phyloP scores from a whole-genome alignment of 257 asterid genomes.

The Euphrasia confusa region DNA sequence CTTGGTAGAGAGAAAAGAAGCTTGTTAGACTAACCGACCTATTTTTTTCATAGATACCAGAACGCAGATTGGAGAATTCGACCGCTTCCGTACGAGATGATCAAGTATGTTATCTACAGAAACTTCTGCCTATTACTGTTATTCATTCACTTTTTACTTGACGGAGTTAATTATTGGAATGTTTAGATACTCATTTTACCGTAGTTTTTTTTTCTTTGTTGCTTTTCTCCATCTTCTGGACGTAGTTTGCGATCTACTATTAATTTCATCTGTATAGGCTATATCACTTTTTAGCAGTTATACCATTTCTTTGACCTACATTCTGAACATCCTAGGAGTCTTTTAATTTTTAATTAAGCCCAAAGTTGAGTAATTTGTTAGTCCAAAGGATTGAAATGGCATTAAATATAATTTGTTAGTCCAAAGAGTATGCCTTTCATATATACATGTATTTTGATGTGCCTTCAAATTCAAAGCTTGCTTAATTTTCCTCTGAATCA shows the following conservation, averaged over 20 bases:
- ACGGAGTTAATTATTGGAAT: neutral
- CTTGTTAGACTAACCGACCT: slow-evolving; percentile 26
- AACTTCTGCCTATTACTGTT: slow-evolving; percentile 7
- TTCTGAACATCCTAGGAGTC: slow-evolving; percentile 11
- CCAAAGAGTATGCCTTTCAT: too few species aligned
- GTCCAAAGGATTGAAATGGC: neutral
- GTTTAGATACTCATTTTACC: slow-evolving; percentile 10
- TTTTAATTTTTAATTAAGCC: neutral
- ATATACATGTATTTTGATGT: too few species aligned
- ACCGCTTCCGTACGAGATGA: slow-evolving; percentile 87
- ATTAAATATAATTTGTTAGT: too few species aligned
- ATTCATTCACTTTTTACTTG: slow-evolving; percentile 14
- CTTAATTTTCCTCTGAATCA: neutral
- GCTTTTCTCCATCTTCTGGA: neutral
- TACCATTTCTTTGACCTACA: neutral
- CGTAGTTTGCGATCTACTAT: neutral
- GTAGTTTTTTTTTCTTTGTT: neutral
- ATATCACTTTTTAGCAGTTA: neutral
- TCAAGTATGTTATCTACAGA: slow-evolving; percentile 45
- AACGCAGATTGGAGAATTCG: slow-evolving; percentile 99
- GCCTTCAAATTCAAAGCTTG: too few species aligned
- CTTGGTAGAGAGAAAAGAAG: neutral
- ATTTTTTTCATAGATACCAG: slow-evolving; percentile 66
- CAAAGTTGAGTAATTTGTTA: neutral
- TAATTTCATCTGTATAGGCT: neutral